Conservation (phyloP, 2,329 filamentous ascomycete species). For the Massarina eburnea region DNA sequence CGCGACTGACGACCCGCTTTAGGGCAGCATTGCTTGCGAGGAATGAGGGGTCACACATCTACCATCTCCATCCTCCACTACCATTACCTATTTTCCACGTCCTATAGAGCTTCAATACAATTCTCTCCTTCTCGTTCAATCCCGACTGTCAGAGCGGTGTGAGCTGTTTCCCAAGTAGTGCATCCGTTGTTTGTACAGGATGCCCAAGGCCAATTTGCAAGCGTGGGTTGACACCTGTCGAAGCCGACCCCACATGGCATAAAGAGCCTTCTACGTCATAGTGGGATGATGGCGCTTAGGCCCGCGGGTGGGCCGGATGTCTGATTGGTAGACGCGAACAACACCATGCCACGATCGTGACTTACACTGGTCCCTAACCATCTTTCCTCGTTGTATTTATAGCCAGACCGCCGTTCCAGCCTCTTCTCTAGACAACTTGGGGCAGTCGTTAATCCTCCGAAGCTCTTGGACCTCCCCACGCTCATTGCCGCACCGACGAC, state of each 20-base stretch:
- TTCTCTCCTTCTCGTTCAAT: background rate
- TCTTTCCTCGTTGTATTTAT: too few relatives aligned
- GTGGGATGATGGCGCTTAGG: too few relatives aligned
- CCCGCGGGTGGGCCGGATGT: background rate
- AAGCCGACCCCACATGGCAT: background rate
- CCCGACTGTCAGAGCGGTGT: background rate
- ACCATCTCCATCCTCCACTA: slow-evolving; percentile 1
- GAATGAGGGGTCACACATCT: slow-evolving; percentile 9
- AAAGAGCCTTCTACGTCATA: slow-evolving; percentile 2
- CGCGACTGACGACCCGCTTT: slow-evolving; percentile 1
- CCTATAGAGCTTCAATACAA: background rate
- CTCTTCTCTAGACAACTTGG: too few relatives aligned
- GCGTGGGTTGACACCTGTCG: slow-evolving; percentile 1
- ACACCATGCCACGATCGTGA: slow-evolving; percentile 1
- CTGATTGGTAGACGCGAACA: background rate
- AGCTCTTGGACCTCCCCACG: too few relatives aligned
- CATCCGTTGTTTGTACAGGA: background rate
- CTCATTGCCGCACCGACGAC: background rate
- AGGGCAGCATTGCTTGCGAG: slow-evolving; percentile 15
- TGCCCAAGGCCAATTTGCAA: background rate
- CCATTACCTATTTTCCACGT: background rate
- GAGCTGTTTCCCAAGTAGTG: background rate
- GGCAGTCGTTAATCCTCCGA: too few relatives aligned
- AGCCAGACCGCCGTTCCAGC: too few relatives aligned
- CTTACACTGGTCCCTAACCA: background rate